Evolutionary conservation across 306 rosid genomes (phyloP).

Genomic region (Rosa rugosa): DNA sequence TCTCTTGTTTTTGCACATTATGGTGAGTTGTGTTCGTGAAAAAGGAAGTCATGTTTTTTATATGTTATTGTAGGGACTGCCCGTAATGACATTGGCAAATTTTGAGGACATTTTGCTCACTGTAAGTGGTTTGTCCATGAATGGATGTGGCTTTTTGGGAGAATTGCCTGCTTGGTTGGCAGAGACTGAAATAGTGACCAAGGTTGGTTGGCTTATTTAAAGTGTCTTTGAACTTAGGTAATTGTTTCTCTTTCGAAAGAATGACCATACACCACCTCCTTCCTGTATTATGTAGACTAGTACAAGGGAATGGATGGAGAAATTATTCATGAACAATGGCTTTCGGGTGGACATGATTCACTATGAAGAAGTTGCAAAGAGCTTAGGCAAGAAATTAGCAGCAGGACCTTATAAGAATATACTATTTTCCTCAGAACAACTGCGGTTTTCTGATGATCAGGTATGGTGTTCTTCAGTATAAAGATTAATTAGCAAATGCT

Average conservation of each 20-base stretch:
- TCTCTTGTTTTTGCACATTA: neutral
- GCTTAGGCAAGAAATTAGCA: conserved; percentile 46
- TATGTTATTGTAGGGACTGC: conserved; percentile 57
- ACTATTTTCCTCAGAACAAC: conserved; percentile 68
- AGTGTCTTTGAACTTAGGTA: neutral
- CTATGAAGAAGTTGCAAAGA: conserved; percentile 49
- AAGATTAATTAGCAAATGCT: neutral
- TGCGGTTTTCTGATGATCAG: conserved; percentile 71
- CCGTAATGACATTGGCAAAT: conserved; percentile 52
- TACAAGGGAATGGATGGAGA: conserved; percentile 55
- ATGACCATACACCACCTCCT: conserved; percentile 9
- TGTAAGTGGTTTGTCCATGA: conserved; percentile 58
- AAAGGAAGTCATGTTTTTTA: conserved; percentile 8
- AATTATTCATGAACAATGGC: conserved; percentile 68
- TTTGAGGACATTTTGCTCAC: conserved; percentile 54
- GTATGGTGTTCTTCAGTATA: conserved; percentile 26
- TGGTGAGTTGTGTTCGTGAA: neutral
- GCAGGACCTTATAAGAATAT: conserved; percentile 34
- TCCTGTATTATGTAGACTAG: conserved; percentile 38
- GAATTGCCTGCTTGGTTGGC: conserved; percentile 64
- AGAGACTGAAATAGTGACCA: conserved; percentile 43
- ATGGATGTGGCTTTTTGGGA: conserved; percentile 61
- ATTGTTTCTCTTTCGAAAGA: conserved; percentile 12
- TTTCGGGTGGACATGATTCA: conserved; percentile 58
- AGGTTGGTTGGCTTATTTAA: conserved; percentile 44